Evolutionary conservation across 371 early-diverging fungal species (phyloP).

Genomic region (Rhizopus microsporus): DNA sequence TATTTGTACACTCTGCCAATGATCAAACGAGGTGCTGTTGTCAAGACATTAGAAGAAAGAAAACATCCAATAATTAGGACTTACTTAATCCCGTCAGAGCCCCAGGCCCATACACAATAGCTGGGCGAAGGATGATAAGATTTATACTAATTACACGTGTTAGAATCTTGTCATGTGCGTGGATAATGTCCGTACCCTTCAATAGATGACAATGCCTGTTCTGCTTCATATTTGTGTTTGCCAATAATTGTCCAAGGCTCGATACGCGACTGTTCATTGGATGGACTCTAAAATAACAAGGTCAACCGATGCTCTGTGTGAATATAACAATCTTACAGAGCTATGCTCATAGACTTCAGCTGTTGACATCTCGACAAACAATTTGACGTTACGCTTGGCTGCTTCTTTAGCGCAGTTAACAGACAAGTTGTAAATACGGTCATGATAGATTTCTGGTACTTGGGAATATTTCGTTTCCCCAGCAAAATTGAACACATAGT

Average conservation of each 20-base stretch:
- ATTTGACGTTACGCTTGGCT: slow-evolving; percentile 71
- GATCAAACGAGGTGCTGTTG: slow-evolving; percentile 84
- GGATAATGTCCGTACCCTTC: slow-evolving; percentile 29
- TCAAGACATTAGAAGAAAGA: neutral
- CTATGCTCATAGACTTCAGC: slow-evolving; percentile 86
- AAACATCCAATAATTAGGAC: neutral
- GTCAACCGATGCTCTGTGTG: neutral
- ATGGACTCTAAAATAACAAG: slow-evolving; percentile 55
- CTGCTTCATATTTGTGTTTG: slow-evolving; percentile 78
- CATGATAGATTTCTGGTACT: slow-evolving; percentile 82
- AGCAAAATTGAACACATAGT: slow-evolving; percentile 90
- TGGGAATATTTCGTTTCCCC: slow-evolving; percentile 92
- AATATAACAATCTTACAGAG: slow-evolving; percentile 50
- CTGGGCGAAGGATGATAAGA: slow-evolving; percentile 83
- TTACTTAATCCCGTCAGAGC: slow-evolving; percentile 78
- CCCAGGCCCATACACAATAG: slow-evolving; percentile 87
- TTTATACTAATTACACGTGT: slow-evolving; percentile 54
- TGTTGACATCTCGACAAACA: slow-evolving; percentile 83
- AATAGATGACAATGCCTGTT: slow-evolving; percentile 71
- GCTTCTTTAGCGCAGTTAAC: slow-evolving; percentile 80
- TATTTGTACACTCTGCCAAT: slow-evolving; percentile 89
- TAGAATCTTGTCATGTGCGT: neutral
- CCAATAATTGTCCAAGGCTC: slow-evolving; percentile 87
- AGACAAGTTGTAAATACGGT: slow-evolving; percentile 77
- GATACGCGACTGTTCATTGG: slow-evolving; percentile 69